Conservation (phyloP, 2,329 filamentous ascomycete species). For the Teratosphaeria destructans region DNA sequence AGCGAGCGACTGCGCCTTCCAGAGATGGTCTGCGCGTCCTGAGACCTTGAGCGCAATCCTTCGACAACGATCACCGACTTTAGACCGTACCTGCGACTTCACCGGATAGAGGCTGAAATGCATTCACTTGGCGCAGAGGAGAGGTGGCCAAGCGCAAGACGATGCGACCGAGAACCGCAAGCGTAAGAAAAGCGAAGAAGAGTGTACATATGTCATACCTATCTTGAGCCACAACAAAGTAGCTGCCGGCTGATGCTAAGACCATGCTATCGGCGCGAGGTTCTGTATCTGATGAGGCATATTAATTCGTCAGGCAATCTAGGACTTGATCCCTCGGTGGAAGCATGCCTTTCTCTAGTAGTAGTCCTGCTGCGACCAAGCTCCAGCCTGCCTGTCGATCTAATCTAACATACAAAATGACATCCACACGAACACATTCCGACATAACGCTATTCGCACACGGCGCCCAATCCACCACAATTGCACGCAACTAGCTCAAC, state of each 20-base stretch:
- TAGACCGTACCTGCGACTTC: neutral
- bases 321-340: too few species aligned
- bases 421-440: too few species aligned
- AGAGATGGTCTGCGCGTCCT: conserved; percentile 40
- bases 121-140: neutral
- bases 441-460: too few species aligned
- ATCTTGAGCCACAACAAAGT: neutral
- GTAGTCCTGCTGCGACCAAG: too few species aligned
- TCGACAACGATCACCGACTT: neutral
- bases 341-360: too few species aligned
- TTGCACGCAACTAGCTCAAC: too few species aligned
- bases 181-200: neutral
- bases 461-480: too few species aligned
- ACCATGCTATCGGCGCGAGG: neutral
- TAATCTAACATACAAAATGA: too few species aligned
- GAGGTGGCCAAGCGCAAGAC: neutral
- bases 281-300: too few species aligned
- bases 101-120: neutral
- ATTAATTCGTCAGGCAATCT: too few species aligned
- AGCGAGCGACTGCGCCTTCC: conserved; percentile 37
- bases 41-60: conserved; percentile 23
- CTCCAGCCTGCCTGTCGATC: too few species aligned
- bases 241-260: neutral
- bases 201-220: neutral
- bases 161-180: neutral